Evolutionary conservation across 331 rosid genomes (phyloP).

Genomic region (Saraca asoca): DNA sequence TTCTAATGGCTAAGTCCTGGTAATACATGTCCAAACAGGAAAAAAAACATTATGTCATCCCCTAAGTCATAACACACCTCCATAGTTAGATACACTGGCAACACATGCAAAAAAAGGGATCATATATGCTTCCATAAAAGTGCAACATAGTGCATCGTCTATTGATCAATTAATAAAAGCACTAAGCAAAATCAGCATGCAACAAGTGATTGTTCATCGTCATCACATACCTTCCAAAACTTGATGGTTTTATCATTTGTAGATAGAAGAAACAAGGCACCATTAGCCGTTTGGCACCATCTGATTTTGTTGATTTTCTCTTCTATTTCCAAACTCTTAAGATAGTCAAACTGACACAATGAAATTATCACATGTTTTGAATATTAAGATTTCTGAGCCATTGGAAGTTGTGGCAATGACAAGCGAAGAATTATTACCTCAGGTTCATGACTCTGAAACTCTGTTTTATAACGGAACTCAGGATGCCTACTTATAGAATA

Average conservation of each 20-base stretch:
- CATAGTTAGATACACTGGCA: background rate
- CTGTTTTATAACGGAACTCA: conserved; percentile 94
- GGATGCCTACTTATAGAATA: conserved; percentile 77
- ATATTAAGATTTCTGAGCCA: conserved; percentile 19
- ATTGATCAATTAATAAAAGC: conserved; percentile 6
- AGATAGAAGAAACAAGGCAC: conserved; percentile 84
- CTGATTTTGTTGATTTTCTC: conserved; percentile 97
- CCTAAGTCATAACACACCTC: conserved; percentile 13
- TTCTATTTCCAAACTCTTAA: conserved; percentile 97
- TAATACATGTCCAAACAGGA: background rate
- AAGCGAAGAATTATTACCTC: conserved; percentile 53
- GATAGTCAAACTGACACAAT: conserved; percentile 80
- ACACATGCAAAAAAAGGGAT: conserved; percentile 20
- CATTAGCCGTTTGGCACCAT: conserved; percentile 96
- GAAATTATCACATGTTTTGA: conserved; percentile 21
- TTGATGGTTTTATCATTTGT: conserved; percentile 93
- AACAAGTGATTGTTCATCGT: conserved; percentile 26
- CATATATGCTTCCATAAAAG: background rate
- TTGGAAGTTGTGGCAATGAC: conserved; percentile 17
- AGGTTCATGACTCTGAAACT: conserved; percentile 98
- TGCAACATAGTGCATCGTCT: conserved; percentile 15
- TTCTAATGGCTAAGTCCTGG: conserved; percentile 20
- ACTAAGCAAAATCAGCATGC: background rate
- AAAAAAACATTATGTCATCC: background rate
- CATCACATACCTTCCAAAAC: conserved; percentile 77